Evolutionary conservation across 345 rosid species (phyloP), one percentile per base, ranked within the genome.

Genomic region (Salix udensis): DNA sequence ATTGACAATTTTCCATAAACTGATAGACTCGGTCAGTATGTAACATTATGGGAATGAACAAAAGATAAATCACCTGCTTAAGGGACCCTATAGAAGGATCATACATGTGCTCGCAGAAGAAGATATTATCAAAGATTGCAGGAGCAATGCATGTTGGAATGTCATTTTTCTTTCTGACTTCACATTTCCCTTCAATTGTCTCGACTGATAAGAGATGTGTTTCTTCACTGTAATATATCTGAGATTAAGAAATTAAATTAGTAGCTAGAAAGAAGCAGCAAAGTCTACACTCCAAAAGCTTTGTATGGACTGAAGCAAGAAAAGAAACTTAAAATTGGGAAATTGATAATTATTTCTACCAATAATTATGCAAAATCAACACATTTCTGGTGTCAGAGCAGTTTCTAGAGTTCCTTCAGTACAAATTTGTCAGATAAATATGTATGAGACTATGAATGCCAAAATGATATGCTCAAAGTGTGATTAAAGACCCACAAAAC

Each of bases 201-300:
- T 60, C 87, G 42, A 86, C 81, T 34, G 79, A 72, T 67, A 95
- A 34, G 50, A 68, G 31, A 30, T 31, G 39, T 60, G 79, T 85
- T 74, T 88, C 88, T 58, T 93, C 90, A 72, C 92, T 93, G 84
- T 87, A 95, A 69, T 88, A 95, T 28, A 92, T 78, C 98, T 95
- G 88, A 82, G 84, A 80, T 67, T 19, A 68, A 61, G 67, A 36
- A 48, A 31, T 10, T 21, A 55, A 55, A 55, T 9, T 55, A 55
- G 24, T 23, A n/a, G 24, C 10, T 55, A 55, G 13, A 55, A 55
- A 55, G 14, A 53, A 21, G 61, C 24, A 55, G 62, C 62, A n/a
- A 55, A 55, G 62, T 9, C 62, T n/a, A 53, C 8, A 55, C 24
- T 55, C 62, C 23, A 46, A 3, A 46, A 46, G 18, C 50, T 46